Conservation (phyloP, 2,329 filamentous ascomycete species). For the Diaporthe sp. region DNA sequence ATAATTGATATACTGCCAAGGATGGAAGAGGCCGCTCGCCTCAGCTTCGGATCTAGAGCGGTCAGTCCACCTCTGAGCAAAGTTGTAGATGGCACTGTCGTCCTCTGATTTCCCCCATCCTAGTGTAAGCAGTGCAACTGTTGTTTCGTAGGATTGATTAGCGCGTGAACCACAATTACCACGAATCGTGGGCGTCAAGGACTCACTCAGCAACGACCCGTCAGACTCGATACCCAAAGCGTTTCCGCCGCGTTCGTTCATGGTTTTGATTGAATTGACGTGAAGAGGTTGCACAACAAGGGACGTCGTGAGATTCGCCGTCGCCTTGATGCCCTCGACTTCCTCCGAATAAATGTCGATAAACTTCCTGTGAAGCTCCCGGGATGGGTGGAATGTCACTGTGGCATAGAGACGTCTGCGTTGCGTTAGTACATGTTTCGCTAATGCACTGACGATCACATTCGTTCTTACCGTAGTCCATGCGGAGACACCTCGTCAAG, state of each 20-base stretch:
- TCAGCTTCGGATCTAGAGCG: not conserved
- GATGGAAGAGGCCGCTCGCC: not conserved
- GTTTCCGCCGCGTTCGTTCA: not conserved
- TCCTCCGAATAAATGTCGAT: constrained; percentile 2
- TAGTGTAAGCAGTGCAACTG: not conserved
- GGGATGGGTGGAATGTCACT: not conserved
- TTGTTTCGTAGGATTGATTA: not conserved
- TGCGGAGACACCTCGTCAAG: constrained; percentile 4
- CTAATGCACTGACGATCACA: not conserved
- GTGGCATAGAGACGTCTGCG: constrained; percentile 10
- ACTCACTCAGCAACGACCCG: constrained; percentile 3
- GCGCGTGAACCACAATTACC: not conserved
- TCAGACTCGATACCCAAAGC: constrained; percentile 10
- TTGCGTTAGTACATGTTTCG: not conserved
- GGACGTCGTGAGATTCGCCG: not conserved
- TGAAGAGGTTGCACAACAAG: not conserved
- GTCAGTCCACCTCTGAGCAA: constrained; percentile 2
- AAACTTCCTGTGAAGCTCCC: not conserved
- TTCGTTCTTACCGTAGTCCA: not conserved
- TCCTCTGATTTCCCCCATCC: constrained; percentile 3
- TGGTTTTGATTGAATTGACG: not conserved
- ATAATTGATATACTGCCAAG: constrained; percentile 23
- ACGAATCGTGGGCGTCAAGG: not conserved
- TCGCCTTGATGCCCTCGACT: not conserved
- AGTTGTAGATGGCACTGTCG: not conserved